Evolutionary conservation across 2,329 filamentous ascomycete species (phyloP).

Genomic region (Colletotrichum caudatum): DNA sequence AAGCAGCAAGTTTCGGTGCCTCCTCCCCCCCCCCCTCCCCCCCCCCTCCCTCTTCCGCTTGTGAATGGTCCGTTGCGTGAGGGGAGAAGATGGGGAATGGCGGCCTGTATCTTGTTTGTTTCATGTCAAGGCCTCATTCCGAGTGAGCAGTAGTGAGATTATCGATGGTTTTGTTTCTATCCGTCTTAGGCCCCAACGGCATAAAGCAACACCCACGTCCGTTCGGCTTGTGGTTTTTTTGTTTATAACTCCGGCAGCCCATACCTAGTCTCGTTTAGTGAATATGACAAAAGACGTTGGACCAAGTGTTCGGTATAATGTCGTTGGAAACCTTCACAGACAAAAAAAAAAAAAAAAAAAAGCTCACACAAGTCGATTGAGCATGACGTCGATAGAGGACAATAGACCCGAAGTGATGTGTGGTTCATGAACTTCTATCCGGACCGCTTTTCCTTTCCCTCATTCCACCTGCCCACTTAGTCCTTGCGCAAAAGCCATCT

Average conservation of each 20-base stretch:
- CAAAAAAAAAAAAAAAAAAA: too few relatives aligned
- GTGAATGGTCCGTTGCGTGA: background rate
- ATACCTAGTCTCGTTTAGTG: background rate
- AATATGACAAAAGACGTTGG: background rate
- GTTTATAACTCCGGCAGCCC: background rate
- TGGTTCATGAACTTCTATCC: background rate
- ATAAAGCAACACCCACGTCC: background rate
- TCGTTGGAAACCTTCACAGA: too few relatives aligned
- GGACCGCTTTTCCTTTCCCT: too few relatives aligned
- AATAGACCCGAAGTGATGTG: background rate
- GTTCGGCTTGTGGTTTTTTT: background rate
- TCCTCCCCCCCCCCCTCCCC: too few relatives aligned
- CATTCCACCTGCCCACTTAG: background rate
- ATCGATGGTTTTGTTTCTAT: background rate
- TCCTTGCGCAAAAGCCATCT: slow-evolving; percentile 26
- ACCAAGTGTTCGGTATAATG: too few relatives aligned
- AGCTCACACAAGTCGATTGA: too few relatives aligned
- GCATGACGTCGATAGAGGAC: background rate
- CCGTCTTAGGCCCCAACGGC: too few relatives aligned
- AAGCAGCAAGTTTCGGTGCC: background rate
- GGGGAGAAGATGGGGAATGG: background rate
- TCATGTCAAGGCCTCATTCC: background rate
- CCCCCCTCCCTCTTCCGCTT: too few relatives aligned
- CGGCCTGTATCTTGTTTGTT: background rate
- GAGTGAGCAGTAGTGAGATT: background rate